A percentile compares a stretch with the other conserved stretches of the same genome.
These are phyloP conservation scores for Suhomyces taliae DNA, from an alignment of 1,139 yeast species.

Conservation along the genomic window DNA sequence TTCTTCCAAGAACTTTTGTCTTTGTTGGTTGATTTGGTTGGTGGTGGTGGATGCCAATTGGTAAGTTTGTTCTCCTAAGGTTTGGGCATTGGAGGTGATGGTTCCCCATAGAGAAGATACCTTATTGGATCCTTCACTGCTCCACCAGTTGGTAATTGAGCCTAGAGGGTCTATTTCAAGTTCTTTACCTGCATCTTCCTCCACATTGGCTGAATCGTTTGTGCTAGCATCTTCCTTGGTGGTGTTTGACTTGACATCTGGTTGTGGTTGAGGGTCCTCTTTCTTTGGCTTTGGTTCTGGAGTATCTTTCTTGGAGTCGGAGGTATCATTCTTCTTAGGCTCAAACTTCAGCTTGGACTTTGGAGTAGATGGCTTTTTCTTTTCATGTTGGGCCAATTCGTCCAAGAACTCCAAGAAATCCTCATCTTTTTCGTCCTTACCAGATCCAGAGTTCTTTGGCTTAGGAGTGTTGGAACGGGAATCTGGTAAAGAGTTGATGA, in stretches of 20 bases:
- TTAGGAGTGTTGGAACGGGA: slow-evolving; percentile 44
- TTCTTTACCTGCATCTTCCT: slow-evolving; percentile 15
- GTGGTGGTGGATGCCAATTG: slow-evolving; percentile 46
- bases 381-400: slow-evolving; percentile 62
- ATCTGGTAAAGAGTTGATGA: slow-evolving; percentile 85
- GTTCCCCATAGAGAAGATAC: slow-evolving; percentile 72
- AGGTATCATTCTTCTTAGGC: slow-evolving; percentile 25
- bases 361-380: slow-evolving; percentile 26
- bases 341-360: slow-evolving; percentile 20
- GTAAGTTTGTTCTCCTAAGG: slow-evolving; percentile 42
- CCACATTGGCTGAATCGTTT: neutral
- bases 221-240: no score
- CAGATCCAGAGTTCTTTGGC: slow-evolving; percentile 18
- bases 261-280: neutral
- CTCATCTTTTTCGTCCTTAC: slow-evolving; percentile 49
- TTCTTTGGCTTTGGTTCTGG: slow-evolving; percentile 1
- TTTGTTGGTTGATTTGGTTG: slow-evolving; percentile 42
- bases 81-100: slow-evolving; percentile 46
- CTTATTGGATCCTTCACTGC: slow-evolving; percentile 68
- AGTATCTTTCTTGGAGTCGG: slow-evolving; percentile 7
- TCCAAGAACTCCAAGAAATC: slow-evolving; percentile 87
- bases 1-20: slow-evolving; percentile 39
- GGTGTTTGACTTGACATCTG: no score
- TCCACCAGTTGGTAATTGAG: slow-evolving; percentile 81
- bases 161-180: slow-evolving; percentile 62